A percentile compares a stretch with the other conserved stretches of the same genome.
Evolutionary conservation across 371 early-diverging fungal species (phyloP).

Genomic region (Actinomortierella ambigua): DNA sequence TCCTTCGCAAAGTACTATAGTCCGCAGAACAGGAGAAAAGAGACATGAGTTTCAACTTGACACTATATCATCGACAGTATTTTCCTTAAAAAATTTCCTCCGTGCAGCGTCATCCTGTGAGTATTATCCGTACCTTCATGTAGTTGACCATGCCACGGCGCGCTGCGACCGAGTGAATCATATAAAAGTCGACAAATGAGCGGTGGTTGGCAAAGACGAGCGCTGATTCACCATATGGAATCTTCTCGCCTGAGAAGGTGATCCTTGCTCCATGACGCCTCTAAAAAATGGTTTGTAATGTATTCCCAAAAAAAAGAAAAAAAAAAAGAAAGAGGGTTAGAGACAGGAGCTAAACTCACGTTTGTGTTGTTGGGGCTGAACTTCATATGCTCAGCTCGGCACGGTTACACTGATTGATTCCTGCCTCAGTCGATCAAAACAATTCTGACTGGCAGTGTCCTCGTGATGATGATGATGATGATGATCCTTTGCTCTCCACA

Average conservation of each 20-base stretch:
- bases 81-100: too few species aligned
- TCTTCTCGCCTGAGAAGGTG: slow-evolving; percentile 67
- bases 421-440: background rate
- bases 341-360: background rate
- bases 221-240: slow-evolving; percentile 63
- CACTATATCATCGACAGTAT: too few species aligned
- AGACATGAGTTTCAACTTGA: too few species aligned
- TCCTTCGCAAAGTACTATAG: slow-evolving; percentile 77
- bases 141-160: slow-evolving; percentile 67
- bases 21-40: background rate
- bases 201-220: slow-evolving; percentile 69
- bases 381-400: background rate
- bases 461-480: too few species aligned
- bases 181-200: slow-evolving; percentile 68
- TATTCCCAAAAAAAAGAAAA: background rate
- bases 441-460: background rate
- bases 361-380: background rate
- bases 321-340: slow-evolving; percentile 3
- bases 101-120: too few species aligned
- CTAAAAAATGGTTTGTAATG: slow-evolving; percentile 25
- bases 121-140: slow-evolving; percentile 55
- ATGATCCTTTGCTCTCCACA: too few species aligned
- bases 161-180: slow-evolving; percentile 67
- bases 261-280: slow-evolving; percentile 61
- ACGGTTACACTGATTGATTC: background rate